Evolutionary conservation across 208 protist species (phyloP).

Genomic region (Wallacemonas sp.): DNA sequence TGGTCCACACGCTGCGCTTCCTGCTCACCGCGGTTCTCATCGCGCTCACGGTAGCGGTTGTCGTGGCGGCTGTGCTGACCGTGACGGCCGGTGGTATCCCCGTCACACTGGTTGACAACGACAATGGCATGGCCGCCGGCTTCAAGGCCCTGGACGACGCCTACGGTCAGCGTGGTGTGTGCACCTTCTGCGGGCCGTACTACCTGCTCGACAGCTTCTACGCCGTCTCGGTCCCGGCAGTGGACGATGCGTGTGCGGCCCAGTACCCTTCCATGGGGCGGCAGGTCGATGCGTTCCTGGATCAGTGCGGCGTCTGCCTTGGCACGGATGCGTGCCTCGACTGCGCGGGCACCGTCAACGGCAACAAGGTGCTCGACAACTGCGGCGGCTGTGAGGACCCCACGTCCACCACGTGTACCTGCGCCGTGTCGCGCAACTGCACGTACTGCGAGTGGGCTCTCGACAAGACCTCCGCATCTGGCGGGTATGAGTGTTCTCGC

Average conservation of each 20-base stretch:
- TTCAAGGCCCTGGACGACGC: constrained; percentile 32
- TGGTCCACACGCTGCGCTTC: constrained; percentile 21
- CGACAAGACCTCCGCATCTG: background rate
- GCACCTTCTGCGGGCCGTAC: constrained; percentile 48
- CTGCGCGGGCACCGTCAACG: constrained; percentile 30
- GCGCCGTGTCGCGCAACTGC: constrained; percentile 29
- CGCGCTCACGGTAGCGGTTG: constrained; percentile 25
- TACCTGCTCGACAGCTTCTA: constrained; percentile 23
- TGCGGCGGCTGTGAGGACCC: constrained; percentile 38
- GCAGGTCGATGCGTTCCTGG: constrained; percentile 48
- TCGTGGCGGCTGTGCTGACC: constrained; percentile 23
- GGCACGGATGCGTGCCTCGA: constrained; percentile 42
- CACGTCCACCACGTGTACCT: constrained; percentile 20
- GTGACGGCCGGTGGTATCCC: constrained; percentile 33
- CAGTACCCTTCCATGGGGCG: background rate
- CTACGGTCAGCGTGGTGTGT: constrained; percentile 40
- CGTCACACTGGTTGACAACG: constrained; percentile 24
- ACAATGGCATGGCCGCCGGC: background rate
- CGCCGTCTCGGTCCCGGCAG: constrained; percentile 9
- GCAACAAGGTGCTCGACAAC: background rate
- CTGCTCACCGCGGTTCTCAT: constrained; percentile 24
- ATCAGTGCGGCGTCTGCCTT: constrained; percentile 42
- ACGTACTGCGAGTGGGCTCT: constrained; percentile 38
- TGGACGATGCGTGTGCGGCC: constrained; percentile 21
- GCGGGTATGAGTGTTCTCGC: background rate